Evolutionary conservation across 148 eudicot species (phyloP).

Genomic region (Hydrangea macrophylla): DNA sequence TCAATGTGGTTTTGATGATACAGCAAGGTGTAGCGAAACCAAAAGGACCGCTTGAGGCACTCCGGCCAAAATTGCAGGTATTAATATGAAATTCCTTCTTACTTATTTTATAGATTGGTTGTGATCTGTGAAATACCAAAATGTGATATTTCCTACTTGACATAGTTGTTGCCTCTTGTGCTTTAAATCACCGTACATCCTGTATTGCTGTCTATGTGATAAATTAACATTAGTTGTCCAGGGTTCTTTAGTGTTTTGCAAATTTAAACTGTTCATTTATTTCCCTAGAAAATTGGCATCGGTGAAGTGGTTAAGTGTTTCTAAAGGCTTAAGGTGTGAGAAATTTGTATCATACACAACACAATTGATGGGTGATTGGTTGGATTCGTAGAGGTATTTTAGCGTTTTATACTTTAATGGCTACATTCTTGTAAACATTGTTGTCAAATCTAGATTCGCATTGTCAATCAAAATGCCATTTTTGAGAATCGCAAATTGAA

Average conservation of each 20-base stretch:
- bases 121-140: no score
- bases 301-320: not conserved
- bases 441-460: no score
- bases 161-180: not conserved
- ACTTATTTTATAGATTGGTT: not conserved
- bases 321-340: conserved; percentile 8
- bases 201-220: not conserved
- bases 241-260: not conserved
- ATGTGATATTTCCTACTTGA: not conserved
- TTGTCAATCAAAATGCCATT: no score
- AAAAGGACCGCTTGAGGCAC: conserved; percentile 94
- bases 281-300: not conserved
- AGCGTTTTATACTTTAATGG: no score
- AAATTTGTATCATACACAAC: not conserved
- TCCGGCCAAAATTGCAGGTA: conserved; percentile 96
- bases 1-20: conserved; percentile 13
- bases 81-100: not conserved
- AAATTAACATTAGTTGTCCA: not conserved
- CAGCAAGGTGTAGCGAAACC: conserved; percentile 96
- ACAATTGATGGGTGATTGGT: not conserved
- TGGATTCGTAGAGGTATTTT: not conserved
- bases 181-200: no score
- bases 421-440: no score
- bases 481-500: no score
- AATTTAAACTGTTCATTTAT: not conserved